Base-by-base conservation (phyloP, 371 early-diverging fungal species). In the Mucor saturninus region DNA sequence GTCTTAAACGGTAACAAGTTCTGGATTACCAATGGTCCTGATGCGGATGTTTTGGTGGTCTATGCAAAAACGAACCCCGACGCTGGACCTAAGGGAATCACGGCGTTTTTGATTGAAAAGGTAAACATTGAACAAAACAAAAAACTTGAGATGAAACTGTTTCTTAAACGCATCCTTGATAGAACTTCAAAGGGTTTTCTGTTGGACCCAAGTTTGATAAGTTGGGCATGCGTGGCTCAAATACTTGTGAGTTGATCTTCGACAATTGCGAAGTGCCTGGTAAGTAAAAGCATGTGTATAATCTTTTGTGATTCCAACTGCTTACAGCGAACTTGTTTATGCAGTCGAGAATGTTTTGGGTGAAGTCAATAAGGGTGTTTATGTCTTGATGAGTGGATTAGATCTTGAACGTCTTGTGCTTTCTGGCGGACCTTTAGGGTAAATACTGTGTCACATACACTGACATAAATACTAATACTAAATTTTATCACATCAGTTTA, bases 21-120 rank as follows among this genome's bases (percentile, higher is more conserved):
- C 80, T 98, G 98, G 98, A 98, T 98, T 73, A 98, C 98, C 43
- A 98, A 98, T 80, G 97, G 97, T 3, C 96, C 96, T 14, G 96
- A 95, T 76, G 96, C 97, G 11, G 89, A 97, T 72, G 89, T 89
- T 2, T 73, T 97, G 60, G 93, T 98, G 7, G 96, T 97, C 7
- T 98, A 97, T 74, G 97, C 97, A 38, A 97, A 97, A 81, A 97
- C 97, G 4, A 84, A 93, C 56, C 72, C 84, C 50, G 80, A 87
- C 29, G 88, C 91, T 30, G 93, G 93, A 4, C 89, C 95, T 21
- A 85, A 88, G 60, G 94, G 95, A 28, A 95, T 98, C 72, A 96
- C 98, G 28, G 97, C 97, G 13, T 98, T 98, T 73, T 68, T 98
- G 37, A 77, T 98, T 21, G 98, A 98, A 71, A 94, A 93, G 91